Evolutionary conservation across 169 alveolate species (phyloP).

Genomic region (Eimeria nieschulzi): DNA sequence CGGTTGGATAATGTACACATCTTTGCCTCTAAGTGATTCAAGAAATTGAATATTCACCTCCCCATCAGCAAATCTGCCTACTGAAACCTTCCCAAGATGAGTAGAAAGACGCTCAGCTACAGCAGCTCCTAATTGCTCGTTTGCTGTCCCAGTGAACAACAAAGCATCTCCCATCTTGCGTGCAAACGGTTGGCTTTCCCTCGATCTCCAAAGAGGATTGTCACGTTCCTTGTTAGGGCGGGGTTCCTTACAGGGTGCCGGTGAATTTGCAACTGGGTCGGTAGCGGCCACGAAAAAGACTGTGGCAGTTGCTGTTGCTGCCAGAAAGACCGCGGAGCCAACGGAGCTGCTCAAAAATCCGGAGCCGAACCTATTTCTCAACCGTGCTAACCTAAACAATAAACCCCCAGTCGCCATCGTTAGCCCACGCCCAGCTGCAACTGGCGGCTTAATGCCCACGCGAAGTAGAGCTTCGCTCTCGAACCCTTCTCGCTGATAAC

Average conservation of each 20-base stretch:
- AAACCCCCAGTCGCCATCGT: no score
- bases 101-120: conserved; percentile 73
- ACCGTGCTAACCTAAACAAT: no score
- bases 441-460: no score
- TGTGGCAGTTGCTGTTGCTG: conserved; percentile 11
- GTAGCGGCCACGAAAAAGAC: background rate
- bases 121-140: conserved; percentile 59
- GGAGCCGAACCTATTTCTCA: no score
- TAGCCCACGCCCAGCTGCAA: no score
- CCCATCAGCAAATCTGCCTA: conserved; percentile 75
- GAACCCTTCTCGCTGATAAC: background rate
- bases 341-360: no score
- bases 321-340: background rate
- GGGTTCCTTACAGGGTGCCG: background rate
- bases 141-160: conserved; percentile 71
- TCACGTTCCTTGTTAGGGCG: background rate
- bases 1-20: conserved; percentile 94
- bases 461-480: no score
- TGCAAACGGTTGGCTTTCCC: conserved; percentile 70
- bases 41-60: conserved; percentile 84
- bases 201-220: conserved; percentile 74
- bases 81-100: conserved; percentile 63
- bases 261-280: background rate
- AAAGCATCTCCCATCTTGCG: conserved; percentile 71
- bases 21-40: conserved; percentile 93